Percentiles rank a stretch among this genome's conserved stretches.
These are phyloP conservation scores for Colletotrichum lupini DNA, from an alignment of 2,329 filamentous ascomycete species.

Conservation along the genomic window DNA sequence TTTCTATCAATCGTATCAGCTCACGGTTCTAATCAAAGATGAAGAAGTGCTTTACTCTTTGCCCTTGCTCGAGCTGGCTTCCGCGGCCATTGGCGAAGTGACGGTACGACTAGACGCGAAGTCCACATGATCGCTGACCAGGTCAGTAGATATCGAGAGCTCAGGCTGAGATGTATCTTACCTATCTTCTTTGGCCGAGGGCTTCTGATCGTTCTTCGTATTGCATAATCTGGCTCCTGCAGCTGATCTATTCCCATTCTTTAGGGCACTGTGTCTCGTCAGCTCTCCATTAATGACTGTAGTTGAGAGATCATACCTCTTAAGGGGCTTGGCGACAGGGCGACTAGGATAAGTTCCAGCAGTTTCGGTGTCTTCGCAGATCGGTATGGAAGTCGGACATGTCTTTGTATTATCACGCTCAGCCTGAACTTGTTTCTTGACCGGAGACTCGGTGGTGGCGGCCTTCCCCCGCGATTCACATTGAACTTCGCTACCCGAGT, in stretches of 20 bases:
- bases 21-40: background rate
- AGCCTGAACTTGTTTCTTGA: background rate
- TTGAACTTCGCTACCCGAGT: background rate
- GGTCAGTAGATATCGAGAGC: background rate
- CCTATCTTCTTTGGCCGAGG: background rate
- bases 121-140: background rate
- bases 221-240: background rate
- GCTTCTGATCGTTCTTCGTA: no score
- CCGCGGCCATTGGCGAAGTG: conserved; percentile 19
- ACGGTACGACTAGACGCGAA: background rate
- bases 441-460: background rate
- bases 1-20: background rate
- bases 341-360: background rate
- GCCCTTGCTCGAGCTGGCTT: background rate
- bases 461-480: background rate
- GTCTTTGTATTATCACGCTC: background rate
- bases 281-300: background rate
- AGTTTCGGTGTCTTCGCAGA: background rate
- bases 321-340: conserved; percentile 1
- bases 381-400: background rate
- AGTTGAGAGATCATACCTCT: background rate
- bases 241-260: background rate
- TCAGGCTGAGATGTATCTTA: background rate
- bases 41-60: background rate
- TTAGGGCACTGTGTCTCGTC: conserved; percentile 7